Evolutionary conservation across 345 rosid species (phyloP).

Genomic region (Diplotaxis tenuifolia): DNA sequence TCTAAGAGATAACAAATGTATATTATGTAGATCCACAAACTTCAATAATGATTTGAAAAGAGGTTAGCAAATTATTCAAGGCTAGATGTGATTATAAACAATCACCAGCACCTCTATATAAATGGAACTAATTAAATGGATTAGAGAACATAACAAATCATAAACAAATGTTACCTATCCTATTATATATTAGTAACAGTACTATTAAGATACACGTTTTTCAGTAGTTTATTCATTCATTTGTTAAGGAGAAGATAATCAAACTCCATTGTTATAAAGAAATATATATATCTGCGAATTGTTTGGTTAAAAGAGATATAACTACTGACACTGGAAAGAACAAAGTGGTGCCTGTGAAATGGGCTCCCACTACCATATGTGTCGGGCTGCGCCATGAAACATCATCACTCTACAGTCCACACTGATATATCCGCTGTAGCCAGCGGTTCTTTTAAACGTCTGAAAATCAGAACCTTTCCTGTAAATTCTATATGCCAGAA

Average conservation of each 20-base stretch:
- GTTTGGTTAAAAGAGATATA: conserved; percentile 1
- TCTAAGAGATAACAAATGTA: neutral
- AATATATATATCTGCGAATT: neutral
- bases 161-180: neutral
- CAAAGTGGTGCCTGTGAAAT: conserved; percentile 26
- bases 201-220: neutral
- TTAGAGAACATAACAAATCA: neutral
- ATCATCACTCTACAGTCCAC: conserved; percentile 20
- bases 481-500: neutral
- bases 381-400: conserved; percentile 17
- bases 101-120: too few relatives aligned
- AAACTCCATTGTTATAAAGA: neutral
- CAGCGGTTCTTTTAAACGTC: neutral
- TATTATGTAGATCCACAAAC: neutral
- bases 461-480: neutral
- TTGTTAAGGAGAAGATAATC: neutral
- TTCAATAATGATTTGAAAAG: neutral
- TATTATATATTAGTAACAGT: neutral
- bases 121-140: neutral
- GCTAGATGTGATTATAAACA: neutral
- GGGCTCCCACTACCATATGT: conserved; percentile 36
- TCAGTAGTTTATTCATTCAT: neutral
- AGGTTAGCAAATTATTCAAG: neutral
- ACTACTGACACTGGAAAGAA: conserved; percentile 18
- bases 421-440: conserved; percentile 15